Evolutionary conservation across 2,329 filamentous ascomycete species (phyloP), one percentile per base, ranked within the genome.

Genomic region (Coniochaeta sp.): DNA sequence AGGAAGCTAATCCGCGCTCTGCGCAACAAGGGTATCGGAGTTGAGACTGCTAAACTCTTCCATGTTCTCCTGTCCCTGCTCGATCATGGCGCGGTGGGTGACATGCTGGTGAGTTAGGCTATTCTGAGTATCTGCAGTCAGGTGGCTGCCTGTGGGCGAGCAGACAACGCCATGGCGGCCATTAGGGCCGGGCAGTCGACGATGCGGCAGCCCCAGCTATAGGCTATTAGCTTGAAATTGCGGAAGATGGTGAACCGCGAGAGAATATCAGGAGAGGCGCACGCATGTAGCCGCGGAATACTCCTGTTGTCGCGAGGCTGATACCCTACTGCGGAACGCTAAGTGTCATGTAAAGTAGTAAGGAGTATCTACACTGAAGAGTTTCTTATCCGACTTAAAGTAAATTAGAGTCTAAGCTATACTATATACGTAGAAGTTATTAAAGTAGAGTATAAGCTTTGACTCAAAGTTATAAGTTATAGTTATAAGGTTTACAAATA

Each of bases 31-130:
- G 0, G 59, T 59, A 62, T 77, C 75, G 4, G 62, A 34, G 57
- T 69, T 71, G 19, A 65, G 38, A 14, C 63, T 60, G 30, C 60
- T 65, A 22, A 72, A 60, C 4, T 64, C 59, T 10, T 70, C 63
- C 68, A 79, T 75, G 44, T 65, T 70, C 52, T 71, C 71, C 9
- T 73, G 68, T 1, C 66, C 67, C 26, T 72, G 68, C 58, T 77
- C 74, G 22, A 77, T 65, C 62, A 75, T 70, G 3, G 67, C 75
- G 14, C 75, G 72, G 62, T 79, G 76, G 19, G 68, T 66, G 5
- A 69, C 65, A 0, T 71, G 69, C 61, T 79, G 76, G 62, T 78
- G 74, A 4, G 67, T 66, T 0, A 77, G 67, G 9, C 70, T 57
- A 42, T 74, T 68, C 17, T 62, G 62, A 14, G 36, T 14, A 2